A percentile compares a stretch with the other conserved stretches of the same genome.
Conservation (phyloP, 106 monocot species). For the Gastrodia elata region DNA sequence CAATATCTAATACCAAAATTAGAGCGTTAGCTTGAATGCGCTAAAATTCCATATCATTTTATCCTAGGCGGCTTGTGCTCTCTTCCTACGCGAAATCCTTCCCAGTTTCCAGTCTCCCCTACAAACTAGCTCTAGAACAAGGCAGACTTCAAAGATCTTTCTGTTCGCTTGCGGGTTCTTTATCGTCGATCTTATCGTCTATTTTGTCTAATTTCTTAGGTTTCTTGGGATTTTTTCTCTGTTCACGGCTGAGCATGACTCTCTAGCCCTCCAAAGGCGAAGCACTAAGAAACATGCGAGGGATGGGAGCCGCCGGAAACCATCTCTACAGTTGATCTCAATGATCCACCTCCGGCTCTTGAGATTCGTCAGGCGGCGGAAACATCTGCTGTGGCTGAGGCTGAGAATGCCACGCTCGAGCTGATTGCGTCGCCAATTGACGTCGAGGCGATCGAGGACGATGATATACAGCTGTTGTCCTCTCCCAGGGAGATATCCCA, state of each 20-base stretch:
- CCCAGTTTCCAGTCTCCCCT: background rate
- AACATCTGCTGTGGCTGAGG: background rate
- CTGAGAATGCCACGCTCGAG: background rate
- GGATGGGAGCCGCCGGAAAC: background rate
- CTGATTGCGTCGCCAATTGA: slow-evolving; percentile 9
- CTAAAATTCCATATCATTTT: too few species aligned
- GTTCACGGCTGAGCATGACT: background rate
- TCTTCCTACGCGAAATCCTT: background rate
- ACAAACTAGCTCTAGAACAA: background rate
- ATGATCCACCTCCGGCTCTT: background rate
- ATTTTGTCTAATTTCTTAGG: background rate
- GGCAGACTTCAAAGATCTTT: background rate
- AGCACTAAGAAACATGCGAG: slow-evolving; percentile 1
- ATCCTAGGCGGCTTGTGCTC: too few species aligned
- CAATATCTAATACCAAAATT: too few species aligned
- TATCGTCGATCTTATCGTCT: background rate
- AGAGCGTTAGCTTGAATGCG: too few species aligned
- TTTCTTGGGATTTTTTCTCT: background rate
- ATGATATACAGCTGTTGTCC: slow-evolving; percentile 16
- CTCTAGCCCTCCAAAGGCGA: background rate
- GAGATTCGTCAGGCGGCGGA: background rate
- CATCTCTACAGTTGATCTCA: slow-evolving; percentile 3
- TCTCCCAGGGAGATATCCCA: slow-evolving; percentile 15
- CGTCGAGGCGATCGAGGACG: slow-evolving; percentile 16
- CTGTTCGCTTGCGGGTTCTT: background rate